Evolutionary conservation across 202 grass and related monocot species (phyloP).

Genomic region (Sporobolus alterniflorus): DNA sequence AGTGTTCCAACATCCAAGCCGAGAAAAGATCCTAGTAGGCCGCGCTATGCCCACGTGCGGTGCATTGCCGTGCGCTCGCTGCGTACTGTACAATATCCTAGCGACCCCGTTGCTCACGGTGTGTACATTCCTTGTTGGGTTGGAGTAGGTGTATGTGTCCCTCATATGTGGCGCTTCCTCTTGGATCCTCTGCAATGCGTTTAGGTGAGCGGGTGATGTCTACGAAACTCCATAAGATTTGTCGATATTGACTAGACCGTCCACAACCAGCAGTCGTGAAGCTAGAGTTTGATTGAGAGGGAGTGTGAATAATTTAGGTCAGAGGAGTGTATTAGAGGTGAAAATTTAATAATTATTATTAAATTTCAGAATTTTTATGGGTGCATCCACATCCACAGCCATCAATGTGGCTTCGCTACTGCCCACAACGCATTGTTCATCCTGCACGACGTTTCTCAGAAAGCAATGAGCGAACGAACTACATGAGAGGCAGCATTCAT

Average conservation of each 20-base stretch:
- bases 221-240: not conserved
- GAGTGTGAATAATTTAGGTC: too few species aligned
- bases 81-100: not conserved
- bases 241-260: constrained; percentile 8
- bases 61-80: not conserved
- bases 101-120: not conserved
- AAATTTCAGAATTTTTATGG: too few species aligned
- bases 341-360: too few species aligned
- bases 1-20: not conserved
- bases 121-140: not conserved
- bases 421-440: not conserved
- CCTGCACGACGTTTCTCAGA: not conserved
- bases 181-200: constrained; percentile 23
- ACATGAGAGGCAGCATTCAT: constrained; percentile 12
- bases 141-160: constrained; percentile 21
- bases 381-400: too few species aligned
- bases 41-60: not conserved
- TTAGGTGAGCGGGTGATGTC: constrained; percentile 38
- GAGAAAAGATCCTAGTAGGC: too few species aligned
- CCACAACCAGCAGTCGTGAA: too few species aligned
- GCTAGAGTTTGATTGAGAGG: too few species aligned
- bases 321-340: too few species aligned
- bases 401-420: too few species aligned
- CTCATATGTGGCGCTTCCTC: not conserved
- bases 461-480: not conserved